phyloP scores from a whole-genome alignment of 306 rosid species.

The Quillaja saponaria region DNA sequence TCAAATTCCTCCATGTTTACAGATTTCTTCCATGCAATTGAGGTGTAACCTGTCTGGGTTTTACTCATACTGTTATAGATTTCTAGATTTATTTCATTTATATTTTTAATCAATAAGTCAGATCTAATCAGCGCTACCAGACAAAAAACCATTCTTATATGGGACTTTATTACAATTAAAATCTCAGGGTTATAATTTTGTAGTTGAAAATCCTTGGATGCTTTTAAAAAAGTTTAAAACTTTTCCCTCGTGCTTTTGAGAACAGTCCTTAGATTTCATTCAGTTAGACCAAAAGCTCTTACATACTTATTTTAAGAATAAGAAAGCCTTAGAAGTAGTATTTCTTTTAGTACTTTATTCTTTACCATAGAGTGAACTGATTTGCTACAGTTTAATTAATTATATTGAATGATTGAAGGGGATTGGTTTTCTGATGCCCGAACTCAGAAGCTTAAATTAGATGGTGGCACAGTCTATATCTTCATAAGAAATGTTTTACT shows the following conservation, averaged over 20 bases:
- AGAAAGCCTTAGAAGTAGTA: conserved; percentile 14
- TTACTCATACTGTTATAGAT: conserved; percentile 33
- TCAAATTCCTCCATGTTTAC: conserved; percentile 40
- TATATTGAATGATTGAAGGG: conserved; percentile 8
- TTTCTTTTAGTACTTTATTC: conserved; percentile 22
- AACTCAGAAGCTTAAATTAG: conserved; percentile 23
- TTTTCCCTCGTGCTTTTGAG: conserved; percentile 57
- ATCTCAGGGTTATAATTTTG: conserved; percentile 42
- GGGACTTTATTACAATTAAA: conserved; percentile 27
- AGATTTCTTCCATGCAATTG: conserved; percentile 29
- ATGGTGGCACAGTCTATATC: conserved; percentile 34
- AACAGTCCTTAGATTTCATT: conserved; percentile 49
- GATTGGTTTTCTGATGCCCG: not conserved
- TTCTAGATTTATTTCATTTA: conserved; percentile 21
- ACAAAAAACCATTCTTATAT: conserved; percentile 42
- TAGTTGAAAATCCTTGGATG: conserved; percentile 33
- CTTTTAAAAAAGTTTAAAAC: conserved; percentile 41
- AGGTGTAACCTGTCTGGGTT: conserved; percentile 33
- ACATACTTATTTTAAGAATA: conserved; percentile 9
- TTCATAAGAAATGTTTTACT: conserved; percentile 11
- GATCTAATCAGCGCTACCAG: conserved; percentile 68
- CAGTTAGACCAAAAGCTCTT: conserved; percentile 29
- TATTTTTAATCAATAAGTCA: conserved; percentile 41
- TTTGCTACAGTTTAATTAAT: conserved; percentile 29
- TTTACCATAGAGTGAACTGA: conserved; percentile 6